Evolutionary conservation across 805 yeast species (phyloP), one percentile per base, ranked within the genome.

Genomic region (Torulaspora microellipsoides): DNA sequence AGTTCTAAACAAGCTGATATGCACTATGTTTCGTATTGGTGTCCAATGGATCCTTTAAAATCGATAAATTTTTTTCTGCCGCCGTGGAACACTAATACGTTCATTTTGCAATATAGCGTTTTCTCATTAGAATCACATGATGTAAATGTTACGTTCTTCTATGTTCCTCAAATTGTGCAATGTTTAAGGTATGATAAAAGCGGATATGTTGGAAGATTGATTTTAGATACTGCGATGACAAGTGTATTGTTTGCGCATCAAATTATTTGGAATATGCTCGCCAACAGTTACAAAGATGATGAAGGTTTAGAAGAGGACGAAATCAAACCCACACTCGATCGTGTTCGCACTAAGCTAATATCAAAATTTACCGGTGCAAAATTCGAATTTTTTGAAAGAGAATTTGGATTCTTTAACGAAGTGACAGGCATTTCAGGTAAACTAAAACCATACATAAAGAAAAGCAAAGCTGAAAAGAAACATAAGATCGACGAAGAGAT

Each of bases 101-200:
- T 70, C 53, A 70, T 87, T 15, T 66, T 87, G 46, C 99, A 93
- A 65, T 93, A 83, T 59, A 83, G 95, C 11, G 84, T 91, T 84
- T 75, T 95, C 54, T 85, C 97, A 0, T 69, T 93, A 50, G 96
- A 89, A 62, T 74, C 80, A 15, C 95, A 87, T 56, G 95, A 88
- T 56, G 88, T 87, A 30, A 84, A 85, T 55, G 68, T 84, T 49
- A 87, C 96, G 0, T 93, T 95, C 69, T 93, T 95, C 64, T 93
- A 95, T 59, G 98, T 93, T 41, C 99, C 99, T 2, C 99, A 93
- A 63, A 88, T 93, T 64, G 99, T 93, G 15, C 99, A 93, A 67
- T 76, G 87, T 50, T 72, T 93, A 53, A 76, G 98, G 51, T 83
- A 82, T 61, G 99, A 93, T 61, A 65, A 66, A 9, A 70, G 77